phyloP scores from a whole-genome alignment of 768 basidiomycete genomes.

The Cubamyces lactineus region DNA sequence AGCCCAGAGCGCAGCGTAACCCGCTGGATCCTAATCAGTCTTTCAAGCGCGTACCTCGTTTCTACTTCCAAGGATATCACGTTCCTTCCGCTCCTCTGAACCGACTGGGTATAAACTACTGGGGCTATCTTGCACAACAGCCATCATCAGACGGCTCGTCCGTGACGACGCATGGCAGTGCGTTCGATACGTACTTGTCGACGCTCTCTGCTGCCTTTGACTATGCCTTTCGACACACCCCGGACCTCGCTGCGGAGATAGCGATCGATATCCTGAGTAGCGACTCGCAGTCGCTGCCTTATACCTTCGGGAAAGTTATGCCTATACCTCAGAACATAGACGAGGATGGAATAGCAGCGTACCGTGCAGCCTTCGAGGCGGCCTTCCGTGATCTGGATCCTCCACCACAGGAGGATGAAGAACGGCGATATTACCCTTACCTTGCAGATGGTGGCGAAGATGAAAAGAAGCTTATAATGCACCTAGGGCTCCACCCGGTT shows the following conservation, averaged over 20 bases:
- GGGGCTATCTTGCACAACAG: not conserved
- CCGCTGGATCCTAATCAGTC: not conserved
- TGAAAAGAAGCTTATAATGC: slow-evolving; percentile 2
- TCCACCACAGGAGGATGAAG: not conserved
- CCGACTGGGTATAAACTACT: slow-evolving; percentile 10
- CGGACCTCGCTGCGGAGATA: slow-evolving; percentile 12
- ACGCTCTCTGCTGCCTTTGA: slow-evolving; percentile 3
- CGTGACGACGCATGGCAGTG: not conserved
- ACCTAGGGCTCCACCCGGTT: not conserved
- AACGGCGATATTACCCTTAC: slow-evolving; percentile 4
- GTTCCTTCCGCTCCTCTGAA: not conserved
- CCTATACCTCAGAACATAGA: not conserved
- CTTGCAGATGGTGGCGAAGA: not conserved
- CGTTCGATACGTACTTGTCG: slow-evolving; percentile 3
- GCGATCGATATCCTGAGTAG: slow-evolving; percentile 12
- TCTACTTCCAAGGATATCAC: slow-evolving; percentile 6
- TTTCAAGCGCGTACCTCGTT: not conserved
- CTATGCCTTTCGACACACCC: slow-evolving; percentile 1
- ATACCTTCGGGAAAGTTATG: not conserved
- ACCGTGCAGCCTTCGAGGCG: slow-evolving; percentile 8
- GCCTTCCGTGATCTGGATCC: slow-evolving; percentile 7
- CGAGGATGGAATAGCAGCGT: not conserved
- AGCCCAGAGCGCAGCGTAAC: not conserved
- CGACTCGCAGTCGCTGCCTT: not conserved
- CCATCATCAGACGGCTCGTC: not conserved